Evolutionary conservation across 177 flowering plant species (phyloP).

Genomic region (Vitis hybrid): DNA sequence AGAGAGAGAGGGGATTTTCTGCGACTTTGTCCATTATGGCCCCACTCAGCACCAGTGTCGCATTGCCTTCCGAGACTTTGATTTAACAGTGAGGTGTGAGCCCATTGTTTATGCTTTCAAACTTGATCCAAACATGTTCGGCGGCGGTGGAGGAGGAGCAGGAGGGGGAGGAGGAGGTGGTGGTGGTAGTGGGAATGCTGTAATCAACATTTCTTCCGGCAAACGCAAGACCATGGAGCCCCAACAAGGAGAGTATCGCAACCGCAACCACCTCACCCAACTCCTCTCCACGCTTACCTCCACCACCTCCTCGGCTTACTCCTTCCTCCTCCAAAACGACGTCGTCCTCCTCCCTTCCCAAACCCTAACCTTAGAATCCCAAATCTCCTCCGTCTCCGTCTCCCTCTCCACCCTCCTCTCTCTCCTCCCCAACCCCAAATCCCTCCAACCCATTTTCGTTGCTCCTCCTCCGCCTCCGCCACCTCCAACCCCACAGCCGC

Average conservation of each 20-base stretch:
- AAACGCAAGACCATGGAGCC: conserved; percentile 9
- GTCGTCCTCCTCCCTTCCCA: conserved; percentile 63
- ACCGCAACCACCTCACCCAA: conserved; percentile 16
- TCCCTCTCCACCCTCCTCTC: conserved; percentile 40
- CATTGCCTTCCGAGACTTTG: too few species aligned
- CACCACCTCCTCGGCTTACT: conserved; percentile 41
- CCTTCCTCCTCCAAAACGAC: conserved; percentile 60
- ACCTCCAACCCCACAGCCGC: conserved; percentile 21
- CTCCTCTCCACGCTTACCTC: conserved; percentile 37
- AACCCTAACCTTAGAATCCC: conserved; percentile 49
- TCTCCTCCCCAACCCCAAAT: conserved; percentile 21
- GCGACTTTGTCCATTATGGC: too few species aligned
- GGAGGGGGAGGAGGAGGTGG: not conserved
- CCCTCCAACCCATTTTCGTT: conserved; percentile 6
- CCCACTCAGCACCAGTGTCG: too few species aligned
- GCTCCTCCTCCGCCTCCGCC: conserved; percentile 15
- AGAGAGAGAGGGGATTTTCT: too few species aligned
- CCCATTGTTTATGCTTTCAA: too few species aligned
- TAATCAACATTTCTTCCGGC: conserved; percentile 12
- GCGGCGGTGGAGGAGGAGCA: not conserved
- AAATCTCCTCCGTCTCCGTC: conserved; percentile 34
- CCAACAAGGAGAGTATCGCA: conserved; percentile 4
- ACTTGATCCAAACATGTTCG: conserved; percentile 5
- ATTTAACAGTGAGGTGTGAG: not conserved
- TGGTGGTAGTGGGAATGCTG: not conserved